These are phyloP conservation scores for Urochloa ruziziensis DNA, from an alignment of 176 grass and related monocot genomes.

Conservation along the genomic window DNA sequence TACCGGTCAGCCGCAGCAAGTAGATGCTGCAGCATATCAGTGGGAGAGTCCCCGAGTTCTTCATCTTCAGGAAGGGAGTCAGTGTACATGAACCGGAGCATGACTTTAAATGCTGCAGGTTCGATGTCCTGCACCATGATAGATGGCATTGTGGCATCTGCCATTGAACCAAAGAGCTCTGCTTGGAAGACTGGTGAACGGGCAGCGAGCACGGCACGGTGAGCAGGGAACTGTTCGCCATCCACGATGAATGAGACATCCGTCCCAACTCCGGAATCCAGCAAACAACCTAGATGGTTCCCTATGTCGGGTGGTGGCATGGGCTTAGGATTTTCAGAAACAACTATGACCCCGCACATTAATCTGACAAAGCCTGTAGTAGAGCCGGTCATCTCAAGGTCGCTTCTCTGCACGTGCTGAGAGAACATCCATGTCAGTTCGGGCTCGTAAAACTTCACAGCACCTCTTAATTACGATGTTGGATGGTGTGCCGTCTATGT, in stretches of 20 bases:
- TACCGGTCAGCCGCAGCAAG: neutral
- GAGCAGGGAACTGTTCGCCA: neutral
- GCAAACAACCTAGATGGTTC: conserved; percentile 11
- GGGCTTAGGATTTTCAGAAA: neutral
- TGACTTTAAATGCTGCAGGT: neutral
- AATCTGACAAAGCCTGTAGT: neutral
- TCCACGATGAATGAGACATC: neutral
- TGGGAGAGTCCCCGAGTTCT: neutral
- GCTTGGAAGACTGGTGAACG: neutral
- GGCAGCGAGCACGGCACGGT: neutral
- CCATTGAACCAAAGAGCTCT: neutral
- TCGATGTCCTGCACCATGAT: neutral
- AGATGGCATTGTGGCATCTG: neutral
- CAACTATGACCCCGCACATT: neutral
- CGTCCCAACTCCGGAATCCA: neutral
- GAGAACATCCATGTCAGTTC: neutral
- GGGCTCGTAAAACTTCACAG: neutral
- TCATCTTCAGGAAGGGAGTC: conserved; percentile 14
- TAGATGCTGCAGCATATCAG: neutral
- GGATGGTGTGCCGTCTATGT: neutral
- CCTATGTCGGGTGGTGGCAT: neutral
- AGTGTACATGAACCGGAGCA: conserved; percentile 53
- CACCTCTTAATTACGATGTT: neutral
- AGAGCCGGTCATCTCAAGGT: neutral
- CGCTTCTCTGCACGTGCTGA: neutral